Evolutionary conservation across 2,329 filamentous ascomycete species (phyloP).

Genomic region (Colletotrichum sp.): DNA sequence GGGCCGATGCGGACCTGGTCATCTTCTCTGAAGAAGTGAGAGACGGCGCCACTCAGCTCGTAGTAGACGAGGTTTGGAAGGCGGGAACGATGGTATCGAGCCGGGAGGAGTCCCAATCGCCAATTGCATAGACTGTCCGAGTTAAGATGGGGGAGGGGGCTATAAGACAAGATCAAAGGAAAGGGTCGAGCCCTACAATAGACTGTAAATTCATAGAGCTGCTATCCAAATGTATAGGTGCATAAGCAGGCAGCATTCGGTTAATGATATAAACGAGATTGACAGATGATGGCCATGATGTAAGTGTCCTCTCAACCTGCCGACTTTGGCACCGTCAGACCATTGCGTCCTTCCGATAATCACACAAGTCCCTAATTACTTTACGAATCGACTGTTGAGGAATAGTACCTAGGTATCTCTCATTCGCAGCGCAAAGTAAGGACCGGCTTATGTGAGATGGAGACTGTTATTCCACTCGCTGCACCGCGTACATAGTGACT

Average conservation of each 20-base stretch:
- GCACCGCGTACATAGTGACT: not conserved
- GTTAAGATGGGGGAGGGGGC: too few relatives aligned
- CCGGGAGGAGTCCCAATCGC: conserved; percentile 18
- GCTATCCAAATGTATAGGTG: not conserved
- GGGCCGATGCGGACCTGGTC: conserved; percentile 72
- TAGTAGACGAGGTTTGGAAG: conserved; percentile 82
- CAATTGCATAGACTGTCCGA: not conserved
- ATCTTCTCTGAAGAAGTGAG: conserved; percentile 64
- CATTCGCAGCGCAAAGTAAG: not conserved
- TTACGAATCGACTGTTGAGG: not conserved
- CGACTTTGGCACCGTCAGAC: not conserved
- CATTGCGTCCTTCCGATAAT: not conserved
- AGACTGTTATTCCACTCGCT: not conserved
- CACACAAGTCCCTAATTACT: not conserved
- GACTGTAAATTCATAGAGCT: not conserved
- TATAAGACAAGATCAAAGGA: not conserved
- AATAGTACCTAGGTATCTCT: not conserved
- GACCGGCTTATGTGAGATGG: not conserved
- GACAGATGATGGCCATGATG: not conserved
- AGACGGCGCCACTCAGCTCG: conserved; percentile 54
- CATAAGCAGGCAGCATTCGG: not conserved
- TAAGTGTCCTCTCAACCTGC: not conserved
- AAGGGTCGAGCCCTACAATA: not conserved
- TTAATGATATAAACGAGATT: not conserved
- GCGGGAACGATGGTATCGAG: conserved; percentile 64